Conservation (phyloP, 2,329 filamentous ascomycete genomes). For the Fusarium sambucinum region DNA sequence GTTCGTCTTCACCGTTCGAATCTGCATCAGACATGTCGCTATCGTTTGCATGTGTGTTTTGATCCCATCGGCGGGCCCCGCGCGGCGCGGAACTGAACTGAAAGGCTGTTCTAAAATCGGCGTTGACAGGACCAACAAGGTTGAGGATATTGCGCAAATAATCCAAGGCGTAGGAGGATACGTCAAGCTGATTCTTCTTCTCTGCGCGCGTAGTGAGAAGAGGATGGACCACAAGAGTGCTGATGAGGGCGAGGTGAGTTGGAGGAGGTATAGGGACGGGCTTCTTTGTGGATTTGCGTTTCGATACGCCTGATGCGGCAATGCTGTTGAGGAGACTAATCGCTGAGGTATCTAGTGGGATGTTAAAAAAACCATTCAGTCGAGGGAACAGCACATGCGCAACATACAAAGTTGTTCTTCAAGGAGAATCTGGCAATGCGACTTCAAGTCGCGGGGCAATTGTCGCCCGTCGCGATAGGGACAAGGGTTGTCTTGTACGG, state of each 20-base stretch:
- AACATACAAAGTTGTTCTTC: constrained; percentile 78
- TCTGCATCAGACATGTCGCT: constrained; percentile 57
- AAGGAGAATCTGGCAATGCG: constrained; percentile 77
- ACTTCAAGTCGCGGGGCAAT: constrained; percentile 72
- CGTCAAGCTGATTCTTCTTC: constrained; percentile 69
- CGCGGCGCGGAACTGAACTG: constrained; percentile 63
- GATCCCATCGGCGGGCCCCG: constrained; percentile 51
- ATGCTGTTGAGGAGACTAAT: constrained; percentile 74
- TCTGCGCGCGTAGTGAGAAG: constrained; percentile 78
- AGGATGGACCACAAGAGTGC: constrained; percentile 86
- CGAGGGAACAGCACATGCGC: background rate
- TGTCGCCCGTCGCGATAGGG: constrained; percentile 66
- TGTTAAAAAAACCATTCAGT: constrained; percentile 14
- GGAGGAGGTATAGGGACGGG: constrained; percentile 75
- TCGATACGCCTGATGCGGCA: constrained; percentile 65
- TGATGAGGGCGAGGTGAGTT: constrained; percentile 80
- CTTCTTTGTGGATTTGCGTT: constrained; percentile 45
- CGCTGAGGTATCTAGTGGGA: constrained; percentile 55
- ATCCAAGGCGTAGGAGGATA: constrained; percentile 74
- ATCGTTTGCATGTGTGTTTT: constrained; percentile 58
- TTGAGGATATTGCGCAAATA: constrained; percentile 77
- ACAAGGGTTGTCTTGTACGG: constrained; percentile 47
- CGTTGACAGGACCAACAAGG: constrained; percentile 76
- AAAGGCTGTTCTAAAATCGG: constrained; percentile 79
- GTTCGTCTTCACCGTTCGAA: constrained; percentile 62